These are phyloP conservation scores for Hygrophoropsis aurantiaca DNA, from an alignment of 768 basidiomycete genomes.

Conservation along the genomic window DNA sequence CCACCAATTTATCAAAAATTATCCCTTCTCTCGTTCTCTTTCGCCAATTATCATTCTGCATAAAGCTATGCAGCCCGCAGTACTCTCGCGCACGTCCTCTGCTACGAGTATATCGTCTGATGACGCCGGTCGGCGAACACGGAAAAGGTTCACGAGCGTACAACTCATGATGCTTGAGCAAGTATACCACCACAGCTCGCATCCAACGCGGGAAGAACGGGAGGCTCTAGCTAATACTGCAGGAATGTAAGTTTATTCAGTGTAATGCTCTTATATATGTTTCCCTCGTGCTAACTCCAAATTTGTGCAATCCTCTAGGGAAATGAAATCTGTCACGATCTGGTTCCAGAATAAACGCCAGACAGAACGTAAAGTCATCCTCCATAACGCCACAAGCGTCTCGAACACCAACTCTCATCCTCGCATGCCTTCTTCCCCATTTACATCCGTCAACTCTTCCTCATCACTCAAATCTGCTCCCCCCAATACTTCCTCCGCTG, in stretches of 20 bases:
- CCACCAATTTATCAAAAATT: background rate
- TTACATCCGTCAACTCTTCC: slow-evolving; percentile 8
- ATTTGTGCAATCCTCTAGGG: slow-evolving; percentile 15
- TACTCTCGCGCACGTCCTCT: slow-evolving; percentile 56
- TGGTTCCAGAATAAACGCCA: slow-evolving; percentile 37
- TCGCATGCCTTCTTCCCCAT: background rate
- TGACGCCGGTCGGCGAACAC: slow-evolving; percentile 54
- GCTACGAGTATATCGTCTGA: slow-evolving; percentile 56
- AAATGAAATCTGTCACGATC: slow-evolving; percentile 36
- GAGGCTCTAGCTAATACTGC: slow-evolving; percentile 61
- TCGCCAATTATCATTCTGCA: background rate
- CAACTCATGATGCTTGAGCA: slow-evolving; percentile 75
- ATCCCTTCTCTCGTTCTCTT: background rate
- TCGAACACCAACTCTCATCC: slow-evolving; percentile 17
- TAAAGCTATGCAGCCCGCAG: slow-evolving; percentile 13
- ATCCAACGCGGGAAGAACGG: slow-evolving; percentile 74
- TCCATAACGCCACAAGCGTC: slow-evolving; percentile 34
- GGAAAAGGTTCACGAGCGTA: slow-evolving; percentile 65
- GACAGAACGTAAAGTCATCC: slow-evolving; percentile 55
- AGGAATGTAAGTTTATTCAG: slow-evolving; percentile 58
- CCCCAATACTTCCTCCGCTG: slow-evolving; percentile 23
- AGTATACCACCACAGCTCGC: slow-evolving; percentile 69
- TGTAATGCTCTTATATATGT: slow-evolving; percentile 1
- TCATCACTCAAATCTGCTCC: slow-evolving; percentile 23
- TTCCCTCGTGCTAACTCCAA: slow-evolving; percentile 11